Percentiles rank a stretch among this genome's conserved stretches.
phyloP scores from a whole-genome alignment of 129 eudicot species.

The Mikania micrantha region DNA sequence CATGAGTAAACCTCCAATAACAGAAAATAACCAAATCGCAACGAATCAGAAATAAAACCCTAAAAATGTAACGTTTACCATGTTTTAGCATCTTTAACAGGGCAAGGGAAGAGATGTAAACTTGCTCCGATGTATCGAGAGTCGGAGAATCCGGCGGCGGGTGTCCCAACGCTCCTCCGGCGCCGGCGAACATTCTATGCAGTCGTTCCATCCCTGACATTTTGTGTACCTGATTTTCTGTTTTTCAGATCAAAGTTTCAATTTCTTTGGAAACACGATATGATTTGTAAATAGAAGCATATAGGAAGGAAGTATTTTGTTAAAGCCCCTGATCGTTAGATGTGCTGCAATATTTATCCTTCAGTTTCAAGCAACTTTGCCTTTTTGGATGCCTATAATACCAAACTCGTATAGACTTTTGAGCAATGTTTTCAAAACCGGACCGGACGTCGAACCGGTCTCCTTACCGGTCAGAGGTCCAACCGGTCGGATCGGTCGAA shows the following conservation, averaged over 20 bases:
- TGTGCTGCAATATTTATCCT: not conserved
- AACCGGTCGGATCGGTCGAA: too few species aligned
- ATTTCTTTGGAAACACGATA: conserved; percentile 52
- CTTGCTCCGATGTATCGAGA: conserved; percentile 90
- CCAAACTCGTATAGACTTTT: too few species aligned
- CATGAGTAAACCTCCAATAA: not conserved
- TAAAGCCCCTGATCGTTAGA: conserved; percentile 9
- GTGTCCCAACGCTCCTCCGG: conserved; percentile 83
- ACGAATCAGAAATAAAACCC: conserved; percentile 2
- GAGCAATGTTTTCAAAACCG: too few species aligned
- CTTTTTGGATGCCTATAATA: too few species aligned
- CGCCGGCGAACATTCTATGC: conserved; percentile 94
- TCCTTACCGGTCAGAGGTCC: too few species aligned
- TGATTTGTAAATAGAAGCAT: not conserved
- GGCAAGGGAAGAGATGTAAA: conserved; percentile 92
- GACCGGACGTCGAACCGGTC: too few species aligned
- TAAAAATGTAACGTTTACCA: conserved; percentile 38
- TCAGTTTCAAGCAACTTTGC: not conserved
- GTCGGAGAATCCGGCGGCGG: conserved; percentile 94
- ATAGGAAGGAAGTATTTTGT: not conserved
- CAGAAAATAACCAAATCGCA: not conserved
- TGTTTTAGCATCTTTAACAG: conserved; percentile 94
- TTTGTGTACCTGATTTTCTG: not conserved
- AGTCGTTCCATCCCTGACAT: conserved; percentile 66
- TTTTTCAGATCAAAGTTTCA: conserved; percentile 7